These are phyloP conservation scores for Phytophthora cryptogea DNA, from an alignment of 352 stramenopile species.

Conservation along the genomic window DNA sequence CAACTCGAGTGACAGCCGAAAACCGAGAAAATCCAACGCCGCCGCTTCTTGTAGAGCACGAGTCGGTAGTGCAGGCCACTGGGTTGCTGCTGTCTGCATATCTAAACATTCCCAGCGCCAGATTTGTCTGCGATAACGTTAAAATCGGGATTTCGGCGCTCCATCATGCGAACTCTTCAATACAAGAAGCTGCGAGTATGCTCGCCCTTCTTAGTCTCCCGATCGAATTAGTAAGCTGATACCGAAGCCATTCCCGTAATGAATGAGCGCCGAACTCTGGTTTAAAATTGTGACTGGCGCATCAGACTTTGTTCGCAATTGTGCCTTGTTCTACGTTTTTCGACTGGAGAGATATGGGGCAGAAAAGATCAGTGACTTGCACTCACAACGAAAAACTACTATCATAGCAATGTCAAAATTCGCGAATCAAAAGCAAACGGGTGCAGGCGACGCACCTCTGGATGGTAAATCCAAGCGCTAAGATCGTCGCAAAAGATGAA, in stretches of 20 bases:
- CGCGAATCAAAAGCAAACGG: not conserved
- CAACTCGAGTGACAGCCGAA: constrained; percentile 16
- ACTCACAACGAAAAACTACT: too few relatives aligned
- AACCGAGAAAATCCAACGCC: constrained; percentile 13
- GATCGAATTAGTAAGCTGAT: not conserved
- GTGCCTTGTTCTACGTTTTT: constrained; percentile 8
- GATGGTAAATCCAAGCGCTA: not conserved
- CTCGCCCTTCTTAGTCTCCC: not conserved
- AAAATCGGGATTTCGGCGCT: not conserved
- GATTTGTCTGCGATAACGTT: constrained; percentile 3
- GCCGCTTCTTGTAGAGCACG: not conserved
- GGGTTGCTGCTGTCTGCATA: not conserved
- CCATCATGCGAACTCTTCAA: not conserved
- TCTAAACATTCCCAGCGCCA: not conserved
- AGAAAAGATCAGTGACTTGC: constrained; percentile 7
- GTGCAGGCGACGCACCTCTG: not conserved
- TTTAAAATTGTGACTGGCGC: constrained; percentile 8
- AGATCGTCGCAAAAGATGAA: not conserved
- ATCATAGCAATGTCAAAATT: not conserved
- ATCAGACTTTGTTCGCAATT: constrained; percentile 2
- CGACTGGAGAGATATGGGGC: constrained; percentile 19
- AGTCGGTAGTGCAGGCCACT: not conserved
- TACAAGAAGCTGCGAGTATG: not conserved
- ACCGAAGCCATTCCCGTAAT: constrained; percentile 12
- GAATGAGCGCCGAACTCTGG: not conserved